phyloP scores from a whole-genome alignment of 441 rosid species.

The Manihot esculenta region DNA sequence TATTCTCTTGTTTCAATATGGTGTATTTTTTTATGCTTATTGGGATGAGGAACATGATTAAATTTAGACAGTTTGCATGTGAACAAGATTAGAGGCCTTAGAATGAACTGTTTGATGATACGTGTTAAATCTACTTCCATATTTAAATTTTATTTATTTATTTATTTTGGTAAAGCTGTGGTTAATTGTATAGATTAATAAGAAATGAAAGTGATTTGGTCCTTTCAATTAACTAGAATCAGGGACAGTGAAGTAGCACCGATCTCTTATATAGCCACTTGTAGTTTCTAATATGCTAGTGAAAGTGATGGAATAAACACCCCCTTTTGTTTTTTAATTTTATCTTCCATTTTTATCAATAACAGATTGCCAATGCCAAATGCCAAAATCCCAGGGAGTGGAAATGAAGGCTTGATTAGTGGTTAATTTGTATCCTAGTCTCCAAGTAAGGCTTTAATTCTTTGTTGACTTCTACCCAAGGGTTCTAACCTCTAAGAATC shows the following conservation, averaged over 20 bases:
- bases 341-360: not conserved
- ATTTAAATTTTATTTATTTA: not conserved
- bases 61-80: not conserved
- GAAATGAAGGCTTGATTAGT: not conserved
- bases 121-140: not conserved
- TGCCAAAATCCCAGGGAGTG: not conserved
- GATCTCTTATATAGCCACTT: not conserved
- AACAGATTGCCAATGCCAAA: not conserved
- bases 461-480: not conserved
- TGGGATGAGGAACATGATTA: not conserved
- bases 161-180: not conserved
- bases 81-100: not conserved
- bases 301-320: not conserved
- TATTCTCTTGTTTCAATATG: not conserved
- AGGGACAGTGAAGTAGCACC: not conserved
- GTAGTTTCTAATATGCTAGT: not conserved
- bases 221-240: not conserved
- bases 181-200: not conserved
- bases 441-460: not conserved
- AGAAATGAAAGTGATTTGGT: not conserved
- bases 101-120: not conserved
- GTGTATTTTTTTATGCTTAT: not conserved
- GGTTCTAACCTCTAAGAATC: not conserved
- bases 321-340: not conserved
- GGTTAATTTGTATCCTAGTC: not conserved